phyloP scores from a whole-genome alignment of 2,329 filamentous ascomycete species.

The Colletotrichum tropicale region DNA sequence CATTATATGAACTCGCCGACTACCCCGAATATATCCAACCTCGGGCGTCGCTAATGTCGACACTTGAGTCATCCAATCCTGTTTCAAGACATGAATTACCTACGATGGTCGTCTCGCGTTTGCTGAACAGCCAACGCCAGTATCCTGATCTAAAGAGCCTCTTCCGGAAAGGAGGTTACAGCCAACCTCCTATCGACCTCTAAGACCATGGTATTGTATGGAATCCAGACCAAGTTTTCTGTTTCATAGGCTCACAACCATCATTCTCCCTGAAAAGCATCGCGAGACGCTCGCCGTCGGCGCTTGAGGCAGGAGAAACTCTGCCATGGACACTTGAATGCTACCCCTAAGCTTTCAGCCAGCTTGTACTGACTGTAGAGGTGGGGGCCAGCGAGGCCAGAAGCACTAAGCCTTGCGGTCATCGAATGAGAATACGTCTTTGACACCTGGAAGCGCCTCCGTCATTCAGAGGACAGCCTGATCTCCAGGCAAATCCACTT shows the following conservation, averaged over 20 bases:
- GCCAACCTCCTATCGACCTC: background rate
- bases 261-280: background rate
- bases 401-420: background rate
- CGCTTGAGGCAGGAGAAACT: background rate
- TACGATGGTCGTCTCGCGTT: background rate
- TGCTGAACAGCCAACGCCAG: background rate
- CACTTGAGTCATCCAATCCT: background rate
- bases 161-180: background rate
- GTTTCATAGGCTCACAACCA: background rate
- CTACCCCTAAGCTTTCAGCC: background rate
- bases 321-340: background rate
- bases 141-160: background rate
- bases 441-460: background rate
- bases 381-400: background rate
- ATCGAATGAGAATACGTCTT: background rate
- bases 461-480: background rate
- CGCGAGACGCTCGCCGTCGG: slow-evolving; percentile 6
- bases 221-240: background rate
- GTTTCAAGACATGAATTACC: background rate
- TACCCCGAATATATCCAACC: background rate
- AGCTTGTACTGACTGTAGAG: background rate
- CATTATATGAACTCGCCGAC: background rate
- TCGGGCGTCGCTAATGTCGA: background rate
- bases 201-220: background rate
- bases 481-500: background rate